phyloP scores from a whole-genome alignment of 1,284 basidiomycete species.

The Anthracocystis walkeri region DNA sequence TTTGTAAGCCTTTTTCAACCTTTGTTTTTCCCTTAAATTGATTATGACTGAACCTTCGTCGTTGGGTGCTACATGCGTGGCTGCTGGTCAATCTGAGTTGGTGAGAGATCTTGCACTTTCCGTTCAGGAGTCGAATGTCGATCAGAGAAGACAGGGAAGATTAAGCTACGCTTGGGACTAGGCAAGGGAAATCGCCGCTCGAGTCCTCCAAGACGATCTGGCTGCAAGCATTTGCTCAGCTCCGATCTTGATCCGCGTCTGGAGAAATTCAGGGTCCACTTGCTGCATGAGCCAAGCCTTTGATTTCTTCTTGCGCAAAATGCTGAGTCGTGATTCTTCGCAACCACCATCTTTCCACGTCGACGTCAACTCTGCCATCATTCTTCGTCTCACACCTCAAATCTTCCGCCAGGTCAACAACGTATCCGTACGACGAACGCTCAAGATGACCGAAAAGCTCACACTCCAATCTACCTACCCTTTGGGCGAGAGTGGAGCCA shows the following conservation, averaged over 20 bases:
- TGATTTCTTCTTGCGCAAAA: neutral
- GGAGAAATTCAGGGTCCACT: slow-evolving; percentile 28
- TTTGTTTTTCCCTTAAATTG: no score
- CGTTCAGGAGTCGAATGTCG: no score
- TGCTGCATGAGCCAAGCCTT: neutral
- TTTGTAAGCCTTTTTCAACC: no score
- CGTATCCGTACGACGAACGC: neutral
- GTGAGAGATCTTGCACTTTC: no score
- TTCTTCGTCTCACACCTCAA: slow-evolving; percentile 8
- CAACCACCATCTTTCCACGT: neutral
- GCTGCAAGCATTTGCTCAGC: slow-evolving; percentile 31
- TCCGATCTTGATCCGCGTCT: slow-evolving; percentile 23
- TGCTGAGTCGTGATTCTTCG: neutral
- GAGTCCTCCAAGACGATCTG: no score
- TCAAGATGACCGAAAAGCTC: slow-evolving; percentile 29
- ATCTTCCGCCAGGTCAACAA: neutral
- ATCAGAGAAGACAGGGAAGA: no score
- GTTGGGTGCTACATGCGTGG: no score
- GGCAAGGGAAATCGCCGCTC: no score
- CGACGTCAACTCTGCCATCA: neutral
- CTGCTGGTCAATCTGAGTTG: neutral
- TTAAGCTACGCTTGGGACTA: no score
- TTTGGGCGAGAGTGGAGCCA: slow-evolving; percentile 28
- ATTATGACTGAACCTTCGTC: no score
- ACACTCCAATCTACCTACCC: slow-evolving; percentile 34